phyloP scores from a whole-genome alignment of 805 yeast species.

The Yueomyces sp. region DNA sequence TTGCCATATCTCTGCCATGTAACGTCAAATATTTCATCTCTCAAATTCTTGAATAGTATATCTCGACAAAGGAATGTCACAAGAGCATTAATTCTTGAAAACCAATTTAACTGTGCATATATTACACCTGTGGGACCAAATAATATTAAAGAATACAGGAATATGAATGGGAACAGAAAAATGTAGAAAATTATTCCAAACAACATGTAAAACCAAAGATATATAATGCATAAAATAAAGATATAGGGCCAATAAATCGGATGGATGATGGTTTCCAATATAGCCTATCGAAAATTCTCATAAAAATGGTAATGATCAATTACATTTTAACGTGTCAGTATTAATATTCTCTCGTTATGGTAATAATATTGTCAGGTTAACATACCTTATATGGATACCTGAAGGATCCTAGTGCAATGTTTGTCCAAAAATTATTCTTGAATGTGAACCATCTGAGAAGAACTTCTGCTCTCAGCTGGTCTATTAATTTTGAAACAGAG shows the following conservation, averaged over 20 bases:
- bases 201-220: constrained; percentile 10
- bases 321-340: too few species aligned
- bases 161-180: constrained; percentile 15
- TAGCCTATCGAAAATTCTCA: constrained; percentile 10
- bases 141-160: constrained; percentile 13
- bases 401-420: constrained; percentile 5
- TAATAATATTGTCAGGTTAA: not conserved
- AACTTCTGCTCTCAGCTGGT: too few species aligned
- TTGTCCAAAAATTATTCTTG: too few species aligned
- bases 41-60: constrained; percentile 13
- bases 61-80: constrained; percentile 14
- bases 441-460: too few species aligned
- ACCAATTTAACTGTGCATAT: constrained; percentile 20
- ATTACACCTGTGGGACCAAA: constrained; percentile 23
- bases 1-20: constrained; percentile 10
- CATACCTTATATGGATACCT: constrained; percentile 12
- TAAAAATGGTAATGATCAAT: not conserved
- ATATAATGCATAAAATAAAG: constrained; percentile 12
- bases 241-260: constrained; percentile 19
- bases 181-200: constrained; percentile 14
- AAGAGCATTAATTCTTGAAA: constrained; percentile 17
- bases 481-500: too few species aligned
- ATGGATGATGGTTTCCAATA: constrained; percentile 12
- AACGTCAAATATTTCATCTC: constrained; percentile 13
- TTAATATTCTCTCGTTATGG: too few species aligned